These are phyloP conservation scores for Eucalyptus tenuipes DNA, from an alignment of 345 rosid genomes.

Conservation along the genomic window DNA sequence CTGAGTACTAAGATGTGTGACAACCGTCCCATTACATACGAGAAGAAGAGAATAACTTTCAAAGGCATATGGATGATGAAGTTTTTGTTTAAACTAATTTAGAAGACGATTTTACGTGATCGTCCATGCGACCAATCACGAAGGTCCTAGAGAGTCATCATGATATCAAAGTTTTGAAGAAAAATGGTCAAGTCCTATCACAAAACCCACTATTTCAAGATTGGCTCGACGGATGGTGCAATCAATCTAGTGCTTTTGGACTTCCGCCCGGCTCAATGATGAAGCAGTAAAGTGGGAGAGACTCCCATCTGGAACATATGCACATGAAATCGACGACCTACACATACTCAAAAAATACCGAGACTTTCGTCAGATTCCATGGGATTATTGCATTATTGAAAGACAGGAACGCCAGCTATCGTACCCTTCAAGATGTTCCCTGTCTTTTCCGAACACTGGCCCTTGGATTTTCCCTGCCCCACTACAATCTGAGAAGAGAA, in stretches of 20 bases:
- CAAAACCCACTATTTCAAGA: background rate
- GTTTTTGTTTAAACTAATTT: background rate
- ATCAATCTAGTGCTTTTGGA: background rate
- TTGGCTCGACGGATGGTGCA: background rate
- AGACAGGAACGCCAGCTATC: background rate
- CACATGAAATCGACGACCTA: background rate
- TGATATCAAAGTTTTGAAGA: background rate
- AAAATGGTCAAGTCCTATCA: background rate
- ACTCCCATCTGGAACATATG: background rate
- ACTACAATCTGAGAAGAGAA: background rate
- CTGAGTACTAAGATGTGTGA: too few relatives aligned
- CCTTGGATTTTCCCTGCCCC: background rate
- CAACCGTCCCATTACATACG: background rate
- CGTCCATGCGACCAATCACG: background rate
- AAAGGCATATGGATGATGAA: background rate
- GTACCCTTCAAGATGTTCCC: background rate
- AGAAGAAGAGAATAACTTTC: background rate
- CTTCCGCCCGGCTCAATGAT: background rate
- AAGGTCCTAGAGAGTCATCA: background rate
- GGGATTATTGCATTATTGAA: background rate
- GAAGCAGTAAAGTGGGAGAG: background rate
- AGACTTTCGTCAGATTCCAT: background rate
- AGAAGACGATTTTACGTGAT: background rate
- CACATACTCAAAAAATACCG: background rate
- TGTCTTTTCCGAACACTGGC: background rate